Base-by-base conservation (phyloP, 192 early-diverging fungal genomes). In the Diversispora eburnea region DNA sequence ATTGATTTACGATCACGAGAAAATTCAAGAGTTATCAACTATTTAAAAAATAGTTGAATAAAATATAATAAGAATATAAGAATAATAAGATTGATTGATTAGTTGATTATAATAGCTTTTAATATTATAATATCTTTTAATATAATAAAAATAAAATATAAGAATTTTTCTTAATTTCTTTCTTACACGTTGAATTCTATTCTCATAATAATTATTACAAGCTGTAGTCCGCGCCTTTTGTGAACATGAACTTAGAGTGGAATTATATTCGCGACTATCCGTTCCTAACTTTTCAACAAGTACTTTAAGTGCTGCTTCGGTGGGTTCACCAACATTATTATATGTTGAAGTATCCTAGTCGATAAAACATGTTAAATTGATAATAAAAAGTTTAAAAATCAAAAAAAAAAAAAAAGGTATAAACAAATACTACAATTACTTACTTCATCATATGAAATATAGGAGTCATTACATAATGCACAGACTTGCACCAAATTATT, bases 1-100 rank as follows among this genome's bases (percentile, higher is more conserved):
- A 99, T 99, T 54, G 94, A 95, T 85, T 99, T 99, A 80, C 98
- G 90, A 78, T 98, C 95, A 74, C 96, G 92, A 17, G 95, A 89
- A 76, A 98, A 98, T 80, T 99, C 98, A 48, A 98, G 84, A 9
- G 92, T 94, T 72, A 76, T 83, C 5, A 80, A 62, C 61, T 75
- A 33, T 20, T 17, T 17, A 49, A 10, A 10, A 49, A 48, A 15
- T 57, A n/a, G n/a, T 46, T 5, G 10, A n/a, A 49, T 49, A 49
- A 49, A 10, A 54, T 54, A 54, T 51, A 54, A 54, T 54, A 54
- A 45, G 52, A 70, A 70, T 58, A 47, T 42, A 70, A 70, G 58
- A 58, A 39, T 17, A 42, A 8, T 33, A 33, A 33, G 25, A 33
- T 0, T 33, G 25, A 33, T 0, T 33, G 25, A 33, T 33, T 33